phyloP scores from a whole-genome alignment of 306 rosid genomes.

The Corylus avellana region DNA sequence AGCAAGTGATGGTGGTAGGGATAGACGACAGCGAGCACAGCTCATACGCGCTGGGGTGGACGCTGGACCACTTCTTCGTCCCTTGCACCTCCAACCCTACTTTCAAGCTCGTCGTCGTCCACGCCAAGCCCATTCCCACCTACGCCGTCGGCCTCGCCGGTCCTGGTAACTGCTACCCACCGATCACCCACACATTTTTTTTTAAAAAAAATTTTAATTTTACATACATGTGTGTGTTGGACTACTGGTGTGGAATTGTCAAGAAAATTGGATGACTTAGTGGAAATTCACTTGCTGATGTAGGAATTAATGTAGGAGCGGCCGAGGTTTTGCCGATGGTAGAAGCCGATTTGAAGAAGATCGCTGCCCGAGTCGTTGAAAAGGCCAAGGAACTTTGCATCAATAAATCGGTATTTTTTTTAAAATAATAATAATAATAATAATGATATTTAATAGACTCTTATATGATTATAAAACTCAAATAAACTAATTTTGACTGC shows the following conservation, averaged over 20 bases:
- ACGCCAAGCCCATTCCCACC: conserved; percentile 53
- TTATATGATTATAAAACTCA: too few species aligned
- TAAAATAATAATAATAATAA: too few species aligned
- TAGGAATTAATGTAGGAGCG: conserved; percentile 33
- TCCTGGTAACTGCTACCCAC: conserved; percentile 46
- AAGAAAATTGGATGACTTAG: too few species aligned
- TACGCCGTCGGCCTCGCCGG: conserved; percentile 59
- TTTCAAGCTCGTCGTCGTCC: conserved; percentile 62
- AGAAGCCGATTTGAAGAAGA: conserved; percentile 51
- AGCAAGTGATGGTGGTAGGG: conserved; percentile 68
- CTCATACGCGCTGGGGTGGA: conserved; percentile 63
- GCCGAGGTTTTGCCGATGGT: conserved; percentile 56
- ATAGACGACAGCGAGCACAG: conserved; percentile 70
- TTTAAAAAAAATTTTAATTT: not conserved
- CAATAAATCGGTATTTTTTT: conserved; percentile 40
- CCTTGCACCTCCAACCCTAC: conserved; percentile 17
- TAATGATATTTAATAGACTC: too few species aligned
- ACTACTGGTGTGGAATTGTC: not conserved
- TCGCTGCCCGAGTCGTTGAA: conserved; percentile 30
- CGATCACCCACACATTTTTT: too few species aligned
- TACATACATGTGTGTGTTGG: not conserved
- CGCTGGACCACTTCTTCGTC: conserved; percentile 51
- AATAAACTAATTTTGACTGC: too few species aligned
- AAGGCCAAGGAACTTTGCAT: conserved; percentile 46
- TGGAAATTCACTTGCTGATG: too few species aligned